Conservation (phyloP, 1,284 basidiomycete species). For the Cutaneotrichosporon curvatum region DNA sequence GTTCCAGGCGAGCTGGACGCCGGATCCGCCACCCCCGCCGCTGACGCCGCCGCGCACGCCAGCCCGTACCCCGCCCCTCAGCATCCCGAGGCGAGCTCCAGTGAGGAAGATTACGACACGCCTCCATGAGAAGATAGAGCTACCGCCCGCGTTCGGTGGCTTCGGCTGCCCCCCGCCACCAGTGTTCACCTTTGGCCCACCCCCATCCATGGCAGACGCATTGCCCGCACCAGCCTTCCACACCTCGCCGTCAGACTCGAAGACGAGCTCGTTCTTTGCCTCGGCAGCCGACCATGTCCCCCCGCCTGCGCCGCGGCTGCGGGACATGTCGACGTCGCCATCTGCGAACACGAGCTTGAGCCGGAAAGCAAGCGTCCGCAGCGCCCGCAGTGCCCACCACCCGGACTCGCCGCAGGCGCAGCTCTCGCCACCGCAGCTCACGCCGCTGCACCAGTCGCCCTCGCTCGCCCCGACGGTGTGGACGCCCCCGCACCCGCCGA, state of each 20-base stretch:
- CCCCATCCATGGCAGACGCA: no score
- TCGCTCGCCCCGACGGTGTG: constrained; percentile 24
- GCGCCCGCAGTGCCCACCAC: background rate
- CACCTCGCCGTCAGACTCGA: background rate
- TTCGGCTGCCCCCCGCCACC: no score
- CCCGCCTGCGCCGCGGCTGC: constrained; percentile 21
- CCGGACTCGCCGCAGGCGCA: constrained; percentile 1
- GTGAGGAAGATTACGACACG: background rate
- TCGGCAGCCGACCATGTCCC: constrained; percentile 23
- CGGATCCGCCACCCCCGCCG: constrained; percentile 26
- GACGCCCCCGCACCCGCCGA: constrained; percentile 30
- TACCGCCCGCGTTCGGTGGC: no score
- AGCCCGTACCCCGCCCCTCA: background rate
- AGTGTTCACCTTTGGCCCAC: background rate
- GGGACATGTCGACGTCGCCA: no score
- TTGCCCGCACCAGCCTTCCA: no score
- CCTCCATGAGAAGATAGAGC: no score
- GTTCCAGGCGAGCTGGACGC: constrained; percentile 27
- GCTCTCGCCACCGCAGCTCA: constrained; percentile 12
- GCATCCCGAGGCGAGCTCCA: background rate
- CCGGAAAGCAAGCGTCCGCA: constrained; percentile 3
- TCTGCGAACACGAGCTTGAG: background rate
- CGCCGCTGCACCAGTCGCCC: constrained; percentile 38
- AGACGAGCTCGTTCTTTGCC: constrained; percentile 40
- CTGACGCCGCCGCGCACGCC: constrained; percentile 6